phyloP scores from a whole-genome alignment of 192 early-diverging fungal species.

The Rhizophagus sp. region DNA sequence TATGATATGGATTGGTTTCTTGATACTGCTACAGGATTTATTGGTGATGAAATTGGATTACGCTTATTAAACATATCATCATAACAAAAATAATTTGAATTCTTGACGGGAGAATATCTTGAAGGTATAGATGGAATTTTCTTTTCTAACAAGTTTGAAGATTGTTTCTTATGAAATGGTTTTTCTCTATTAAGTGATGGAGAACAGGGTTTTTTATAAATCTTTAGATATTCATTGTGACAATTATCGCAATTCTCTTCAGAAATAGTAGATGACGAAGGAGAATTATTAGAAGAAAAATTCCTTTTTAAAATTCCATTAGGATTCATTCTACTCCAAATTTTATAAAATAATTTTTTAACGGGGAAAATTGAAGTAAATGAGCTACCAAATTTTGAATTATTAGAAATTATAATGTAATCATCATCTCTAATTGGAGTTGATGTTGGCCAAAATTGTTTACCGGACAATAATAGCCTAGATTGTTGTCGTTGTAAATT shows the following conservation, averaged over 20 bases:
- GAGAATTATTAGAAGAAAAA: neutral
- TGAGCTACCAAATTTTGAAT: too few relatives aligned
- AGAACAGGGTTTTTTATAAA: neutral
- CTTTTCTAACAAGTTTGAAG: too few relatives aligned
- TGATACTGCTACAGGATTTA: neutral
- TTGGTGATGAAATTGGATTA: neutral
- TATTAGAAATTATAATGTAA: too few relatives aligned
- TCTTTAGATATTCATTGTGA: neutral
- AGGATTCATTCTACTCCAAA: constrained; percentile 4
- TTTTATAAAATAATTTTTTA: neutral
- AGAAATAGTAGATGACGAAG: neutral
- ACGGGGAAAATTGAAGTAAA: neutral
- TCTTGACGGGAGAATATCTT: neutral
- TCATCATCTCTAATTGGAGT: too few relatives aligned
- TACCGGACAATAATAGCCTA: too few relatives aligned
- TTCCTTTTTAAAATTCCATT: neutral
- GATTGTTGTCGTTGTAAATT: too few relatives aligned
- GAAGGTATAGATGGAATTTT: too few relatives aligned
- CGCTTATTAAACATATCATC: neutral
- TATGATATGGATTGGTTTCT: neutral
- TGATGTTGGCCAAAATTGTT: too few relatives aligned
- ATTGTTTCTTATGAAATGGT: too few relatives aligned
- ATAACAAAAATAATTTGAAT: neutral
- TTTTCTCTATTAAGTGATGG: neutral
- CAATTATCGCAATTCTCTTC: neutral